Evolutionary conservation across 371 early-diverging fungal genomes (phyloP), one percentile per base, ranked within the genome.

Genomic region (Actinomortierella ambigua): DNA sequence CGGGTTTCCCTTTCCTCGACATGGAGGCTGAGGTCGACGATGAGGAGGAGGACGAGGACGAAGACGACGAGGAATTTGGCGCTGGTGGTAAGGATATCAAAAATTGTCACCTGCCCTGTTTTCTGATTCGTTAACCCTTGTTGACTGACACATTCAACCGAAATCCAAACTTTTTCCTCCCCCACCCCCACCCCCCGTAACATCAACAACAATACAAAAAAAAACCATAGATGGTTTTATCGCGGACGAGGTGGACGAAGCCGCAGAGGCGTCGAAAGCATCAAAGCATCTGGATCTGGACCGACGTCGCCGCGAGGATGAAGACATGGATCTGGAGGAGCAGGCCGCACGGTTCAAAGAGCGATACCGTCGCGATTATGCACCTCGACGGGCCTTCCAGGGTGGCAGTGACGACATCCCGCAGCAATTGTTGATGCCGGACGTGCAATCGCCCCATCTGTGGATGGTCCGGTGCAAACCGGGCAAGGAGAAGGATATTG

Each of bases 391-490:
- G 24, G 78, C 82, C 0, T 83, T 83, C 57, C 81, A 79, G 47
- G 85, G 86, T 3, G 90, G 90, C 27, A 57, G 75, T 1, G 90
- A 90, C 41, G 87, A 91, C 63, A 83, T 90, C 49, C 93, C 94
- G 17, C 92, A 92, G 62, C 81, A 86, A 43, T 69, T 93, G 59
- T 84, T 98, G 27, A 77, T 95, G 55, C 98, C 99, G 1, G 89
- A 89, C 44, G 91, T 95, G 20, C 85, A 88, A 46, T 95, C 95
- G 65, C 98, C 99, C 48, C 93, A 92, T 68, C 79, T 98, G 55
- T 99, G 96, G 96, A 87, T 97, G 84, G 87, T 97, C 46, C 82
- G 89, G 55, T 97, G 98, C 83, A 86, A 87, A 85, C 88, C 88
- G 28, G 97, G 96, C 48, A 93, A 93, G 77, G 99, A 99, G 75